phyloP scores from a whole-genome alignment of 768 basidiomycete genomes.

The Suillus brevipes region DNA sequence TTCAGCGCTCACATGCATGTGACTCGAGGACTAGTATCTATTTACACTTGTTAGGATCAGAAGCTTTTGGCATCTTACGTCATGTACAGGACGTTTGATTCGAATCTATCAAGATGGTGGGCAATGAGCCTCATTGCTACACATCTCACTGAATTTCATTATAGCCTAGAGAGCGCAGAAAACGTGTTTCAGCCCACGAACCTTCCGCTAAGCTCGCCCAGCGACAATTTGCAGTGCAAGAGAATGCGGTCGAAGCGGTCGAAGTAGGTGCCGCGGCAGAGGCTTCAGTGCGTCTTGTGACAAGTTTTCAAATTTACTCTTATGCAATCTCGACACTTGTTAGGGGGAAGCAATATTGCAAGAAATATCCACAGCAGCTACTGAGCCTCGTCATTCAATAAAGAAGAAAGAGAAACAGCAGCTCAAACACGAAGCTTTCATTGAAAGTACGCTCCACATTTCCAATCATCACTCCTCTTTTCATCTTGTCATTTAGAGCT shows the following conservation, averaged over 20 bases:
- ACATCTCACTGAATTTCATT: constrained; percentile 14
- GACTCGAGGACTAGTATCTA: background rate
- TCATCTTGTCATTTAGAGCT: constrained; percentile 38
- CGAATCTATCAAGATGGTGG: constrained; percentile 23
- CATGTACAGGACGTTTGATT: background rate
- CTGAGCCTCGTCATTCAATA: constrained; percentile 25
- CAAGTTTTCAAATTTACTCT: background rate
- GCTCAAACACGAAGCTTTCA: constrained; percentile 65
- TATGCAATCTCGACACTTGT: background rate
- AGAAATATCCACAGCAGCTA: constrained; percentile 39
- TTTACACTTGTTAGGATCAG: constrained; percentile 3
- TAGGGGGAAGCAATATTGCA: background rate
- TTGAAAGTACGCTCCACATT: constrained; percentile 50
- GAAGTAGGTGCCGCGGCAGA: constrained; percentile 44
- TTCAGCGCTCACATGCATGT: background rate
- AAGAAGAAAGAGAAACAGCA: constrained; percentile 71
- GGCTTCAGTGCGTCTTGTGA: constrained; percentile 39
- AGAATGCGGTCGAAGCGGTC: constrained; percentile 47
- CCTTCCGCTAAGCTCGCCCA: constrained; percentile 51
- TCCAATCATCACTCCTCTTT: background rate
- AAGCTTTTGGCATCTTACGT: background rate
- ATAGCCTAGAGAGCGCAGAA: constrained; percentile 39
- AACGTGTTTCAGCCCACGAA: constrained; percentile 47
- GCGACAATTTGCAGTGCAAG: constrained; percentile 51
- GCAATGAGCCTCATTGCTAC: background rate